These are phyloP conservation scores for Aspergillus texensis DNA, from an alignment of 2,329 filamentous ascomycete genomes.

Conservation along the genomic window DNA sequence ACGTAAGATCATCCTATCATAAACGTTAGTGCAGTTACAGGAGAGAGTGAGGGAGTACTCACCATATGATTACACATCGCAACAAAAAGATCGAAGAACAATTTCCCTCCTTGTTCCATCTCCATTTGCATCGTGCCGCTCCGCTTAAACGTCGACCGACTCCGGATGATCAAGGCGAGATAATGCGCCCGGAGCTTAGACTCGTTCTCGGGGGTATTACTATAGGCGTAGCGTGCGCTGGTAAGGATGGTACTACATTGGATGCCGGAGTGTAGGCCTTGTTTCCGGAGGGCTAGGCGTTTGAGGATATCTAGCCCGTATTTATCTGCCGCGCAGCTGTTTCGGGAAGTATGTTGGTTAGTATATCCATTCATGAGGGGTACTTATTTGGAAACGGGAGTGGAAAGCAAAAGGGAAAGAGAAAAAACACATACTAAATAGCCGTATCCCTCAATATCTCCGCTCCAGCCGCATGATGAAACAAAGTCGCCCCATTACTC, in stretches of 20 bases:
- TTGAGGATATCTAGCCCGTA: constrained; percentile 85
- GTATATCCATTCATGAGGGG: background rate
- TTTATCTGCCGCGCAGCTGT: constrained; percentile 74
- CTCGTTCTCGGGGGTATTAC: constrained; percentile 84
- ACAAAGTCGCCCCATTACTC: constrained; percentile 66
- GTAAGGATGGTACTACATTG: constrained; percentile 82
- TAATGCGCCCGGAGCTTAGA: constrained; percentile 91
- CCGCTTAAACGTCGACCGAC: constrained; percentile 83
- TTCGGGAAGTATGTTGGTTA: background rate
- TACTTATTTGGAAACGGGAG: background rate
- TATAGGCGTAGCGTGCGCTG: constrained; percentile 87
- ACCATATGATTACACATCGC: constrained; percentile 89
- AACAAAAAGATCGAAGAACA: constrained; percentile 94
- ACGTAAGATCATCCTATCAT: constrained; percentile 26
- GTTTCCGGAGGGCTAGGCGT: constrained; percentile 81
- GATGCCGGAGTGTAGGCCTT: constrained; percentile 82
- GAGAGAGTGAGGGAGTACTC: constrained; percentile 43
- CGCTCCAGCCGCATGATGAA: constrained; percentile 65
- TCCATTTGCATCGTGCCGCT: constrained; percentile 95
- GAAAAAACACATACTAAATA: constrained; percentile 66
- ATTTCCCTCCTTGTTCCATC: constrained; percentile 83
- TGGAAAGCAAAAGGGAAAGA: background rate
- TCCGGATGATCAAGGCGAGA: constrained; percentile 87
- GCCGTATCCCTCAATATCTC: constrained; percentile 84
- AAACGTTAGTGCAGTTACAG: background rate